Percentiles rank a stretch among this genome's conserved stretches.
Conservation (phyloP, 768 basidiomycete genomes). For the Kwoniella bestiolae region DNA sequence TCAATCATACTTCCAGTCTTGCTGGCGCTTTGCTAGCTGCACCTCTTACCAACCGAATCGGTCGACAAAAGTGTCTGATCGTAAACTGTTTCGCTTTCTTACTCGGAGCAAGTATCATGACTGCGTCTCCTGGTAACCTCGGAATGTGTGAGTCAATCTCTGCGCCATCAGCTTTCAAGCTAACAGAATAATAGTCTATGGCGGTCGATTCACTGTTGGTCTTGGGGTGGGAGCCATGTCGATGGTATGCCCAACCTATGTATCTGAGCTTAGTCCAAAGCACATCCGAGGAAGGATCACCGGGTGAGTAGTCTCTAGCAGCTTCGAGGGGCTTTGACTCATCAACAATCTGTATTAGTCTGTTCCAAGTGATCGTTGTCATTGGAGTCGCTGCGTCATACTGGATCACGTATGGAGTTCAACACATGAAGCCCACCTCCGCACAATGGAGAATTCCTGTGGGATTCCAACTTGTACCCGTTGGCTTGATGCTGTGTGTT, state of each 20-base stretch:
- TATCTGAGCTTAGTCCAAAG: conserved; percentile 85
- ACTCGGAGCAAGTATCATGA: conserved; percentile 62
- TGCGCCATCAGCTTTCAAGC: conserved; percentile 51
- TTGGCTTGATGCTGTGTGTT: conserved; percentile 56
- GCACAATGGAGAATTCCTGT: conserved; percentile 43
- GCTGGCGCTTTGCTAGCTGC: conserved; percentile 70
- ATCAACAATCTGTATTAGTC: conserved; percentile 62
- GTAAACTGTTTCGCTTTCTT: conserved; percentile 69
- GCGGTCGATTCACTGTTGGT: conserved; percentile 78
- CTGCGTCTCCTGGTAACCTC: conserved; percentile 49
- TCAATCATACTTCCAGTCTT: too few relatives aligned
- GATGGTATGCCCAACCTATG: conserved; percentile 72
- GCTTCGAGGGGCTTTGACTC: conserved; percentile 49
- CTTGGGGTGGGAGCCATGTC: conserved; percentile 81
- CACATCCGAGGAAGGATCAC: conserved; percentile 86
- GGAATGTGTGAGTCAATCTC: not conserved
- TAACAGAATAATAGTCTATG: conserved; percentile 70
- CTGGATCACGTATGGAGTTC: conserved; percentile 52
- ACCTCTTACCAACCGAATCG: conserved; percentile 59
- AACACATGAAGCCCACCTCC: conserved; percentile 11
- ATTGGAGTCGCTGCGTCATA: conserved; percentile 77
- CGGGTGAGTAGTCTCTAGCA: conserved; percentile 42
- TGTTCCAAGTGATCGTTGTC: conserved; percentile 87
- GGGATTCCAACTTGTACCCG: conserved; percentile 57
- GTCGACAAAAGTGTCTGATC: conserved; percentile 68